These are phyloP conservation scores for Solanum piurae DNA, from an alignment of 257 asterid genomes.

Conservation along the genomic window DNA sequence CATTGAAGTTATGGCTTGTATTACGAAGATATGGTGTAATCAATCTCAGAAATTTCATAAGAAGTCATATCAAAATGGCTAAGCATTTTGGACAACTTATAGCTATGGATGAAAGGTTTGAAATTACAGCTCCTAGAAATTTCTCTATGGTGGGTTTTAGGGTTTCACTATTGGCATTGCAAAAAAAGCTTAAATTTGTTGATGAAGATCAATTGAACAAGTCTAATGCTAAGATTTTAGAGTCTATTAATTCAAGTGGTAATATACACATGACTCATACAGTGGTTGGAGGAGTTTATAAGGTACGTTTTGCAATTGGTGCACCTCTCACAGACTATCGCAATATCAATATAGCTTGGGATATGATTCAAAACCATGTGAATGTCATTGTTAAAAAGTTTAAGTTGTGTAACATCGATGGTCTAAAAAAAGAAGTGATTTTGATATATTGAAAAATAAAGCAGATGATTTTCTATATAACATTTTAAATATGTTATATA, in stretches of 20 bases:
- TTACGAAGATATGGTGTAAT: constrained; percentile 58
- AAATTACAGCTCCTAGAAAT: constrained; percentile 58
- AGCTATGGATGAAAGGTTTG: constrained; percentile 58
- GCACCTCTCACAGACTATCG: constrained; percentile 40
- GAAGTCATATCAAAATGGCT: background rate
- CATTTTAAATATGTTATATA: background rate
- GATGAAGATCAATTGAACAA: constrained; percentile 34
- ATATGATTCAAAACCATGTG: constrained; percentile 24
- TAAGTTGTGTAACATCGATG: background rate
- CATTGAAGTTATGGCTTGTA: constrained; percentile 55
- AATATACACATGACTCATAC: constrained; percentile 59
- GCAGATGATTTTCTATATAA: background rate
- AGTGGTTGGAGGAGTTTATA: constrained; percentile 49
- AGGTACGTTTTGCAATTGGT: constrained; percentile 52
- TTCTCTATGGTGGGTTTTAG: constrained; percentile 73
- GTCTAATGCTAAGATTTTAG: constrained; percentile 35
- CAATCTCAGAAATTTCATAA: constrained; percentile 44
- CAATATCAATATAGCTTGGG: constrained; percentile 57
- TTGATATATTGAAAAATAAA: no score
- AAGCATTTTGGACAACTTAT: constrained; percentile 2
- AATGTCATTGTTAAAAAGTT: constrained; percentile 10
- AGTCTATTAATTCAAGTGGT: constrained; percentile 48
- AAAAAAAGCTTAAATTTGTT: background rate
- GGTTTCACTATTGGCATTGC: constrained; percentile 23
- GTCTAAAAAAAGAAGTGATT: no score